Evolutionary conservation across 192 early-diverging fungal species (phyloP), one percentile per base, ranked within the genome.

Genomic region (Thamnidium elegans): DNA sequence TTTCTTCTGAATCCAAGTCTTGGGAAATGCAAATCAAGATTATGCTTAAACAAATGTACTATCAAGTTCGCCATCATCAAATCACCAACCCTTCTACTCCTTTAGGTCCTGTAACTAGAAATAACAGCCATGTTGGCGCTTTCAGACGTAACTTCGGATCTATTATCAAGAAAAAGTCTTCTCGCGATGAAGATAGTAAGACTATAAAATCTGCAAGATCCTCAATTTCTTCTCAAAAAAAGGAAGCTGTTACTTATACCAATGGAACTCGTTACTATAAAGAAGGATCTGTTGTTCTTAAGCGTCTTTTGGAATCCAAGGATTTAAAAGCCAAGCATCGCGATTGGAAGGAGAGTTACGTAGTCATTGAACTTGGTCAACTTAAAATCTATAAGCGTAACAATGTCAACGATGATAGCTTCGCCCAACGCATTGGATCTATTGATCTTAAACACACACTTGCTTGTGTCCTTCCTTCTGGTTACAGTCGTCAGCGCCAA

Each of bases 331-430:
- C 92, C 7, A 86, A 87, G 21, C 78, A 92, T 68, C 84, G 94
- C 3, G 82, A 82, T 20, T 96, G 95, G 95, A 81, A 82, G 55
- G 92, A 94, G 26, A 86, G 90, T 58, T 88, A 89, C 43, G 87
- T 89, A 26, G 79, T 92, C 0, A 75, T 89, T 26, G 86, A 89
- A 47, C 82, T 85, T 45, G 86, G 90, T 19, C 86, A 90, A 15
- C 78, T 97, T 15, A 78, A 79, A 23, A 90, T 94, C 87, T 92
- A 69, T 20, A 52, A 47, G 15, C n/a, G 55, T 9, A 53, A 53
- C n/a, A 17, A 21, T 32, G 30, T 17, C 9, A 36, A 21, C 32
- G 26, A 32, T 34, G 15, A 14, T 15, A 32, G 19, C 15, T 21
- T 19, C 19, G 78, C 73, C 2, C 69, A 72, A 31, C 51, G 74